These are phyloP conservation scores for Porpolomopsis calyptriformis DNA, from an alignment of 768 basidiomycete species.

Conservation along the genomic window DNA sequence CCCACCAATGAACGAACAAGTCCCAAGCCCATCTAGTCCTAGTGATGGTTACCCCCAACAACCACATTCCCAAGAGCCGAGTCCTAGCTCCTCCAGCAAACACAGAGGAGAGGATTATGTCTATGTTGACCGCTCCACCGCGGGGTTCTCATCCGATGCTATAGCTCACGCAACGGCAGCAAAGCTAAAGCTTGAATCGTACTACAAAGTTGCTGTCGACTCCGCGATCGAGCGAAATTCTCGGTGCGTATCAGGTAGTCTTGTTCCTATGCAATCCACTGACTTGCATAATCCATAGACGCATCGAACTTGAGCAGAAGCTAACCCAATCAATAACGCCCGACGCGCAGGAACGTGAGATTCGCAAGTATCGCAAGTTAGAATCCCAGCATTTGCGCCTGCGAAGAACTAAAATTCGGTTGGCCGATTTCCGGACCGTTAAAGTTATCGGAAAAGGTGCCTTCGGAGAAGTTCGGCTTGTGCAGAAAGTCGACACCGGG, in stretches of 20 bases:
- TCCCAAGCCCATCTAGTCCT: background rate
- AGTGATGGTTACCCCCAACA: conserved; percentile 1
- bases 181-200: conserved; percentile 92
- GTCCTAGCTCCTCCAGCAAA: background rate
- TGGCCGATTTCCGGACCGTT: conserved; percentile 90
- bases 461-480: conserved; percentile 93
- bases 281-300: conserved; percentile 36
- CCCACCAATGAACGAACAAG: background rate
- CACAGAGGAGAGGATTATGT: conserved; percentile 52
- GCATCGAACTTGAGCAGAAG: conserved; percentile 76
- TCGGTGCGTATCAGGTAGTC: conserved; percentile 38
- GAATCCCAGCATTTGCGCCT: conserved; percentile 84
- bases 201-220: conserved; percentile 94
- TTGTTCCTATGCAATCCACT: background rate
- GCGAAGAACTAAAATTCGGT: conserved; percentile 77
- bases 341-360: conserved; percentile 76
- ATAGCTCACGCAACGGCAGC: conserved; percentile 79
- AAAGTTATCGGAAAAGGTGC: conserved; percentile 99
- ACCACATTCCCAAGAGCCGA: background rate
- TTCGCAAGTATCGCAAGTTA: conserved; percentile 74
- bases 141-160: conserved; percentile 70
- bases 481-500: conserved; percentile 95
- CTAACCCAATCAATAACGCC: conserved; percentile 62
- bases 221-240: conserved; percentile 89
- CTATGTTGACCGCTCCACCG: conserved; percentile 76